Percentiles rank a stretch among this genome's conserved stretches.
Evolutionary conservation across 352 stramenopile species (phyloP).

Genomic region (Globisporangium rhizosaccharum): DNA sequence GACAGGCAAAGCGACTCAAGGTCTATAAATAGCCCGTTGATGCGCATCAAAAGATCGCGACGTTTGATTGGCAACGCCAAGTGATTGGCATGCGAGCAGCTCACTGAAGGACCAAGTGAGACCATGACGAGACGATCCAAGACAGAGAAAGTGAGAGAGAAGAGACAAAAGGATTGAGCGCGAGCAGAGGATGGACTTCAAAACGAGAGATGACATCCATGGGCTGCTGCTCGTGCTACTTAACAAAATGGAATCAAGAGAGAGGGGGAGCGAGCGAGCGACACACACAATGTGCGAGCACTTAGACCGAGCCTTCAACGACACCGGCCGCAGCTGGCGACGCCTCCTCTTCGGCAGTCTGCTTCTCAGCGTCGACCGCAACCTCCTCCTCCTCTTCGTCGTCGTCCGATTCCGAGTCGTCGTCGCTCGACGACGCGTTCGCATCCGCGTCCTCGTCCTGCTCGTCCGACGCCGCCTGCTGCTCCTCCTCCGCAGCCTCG

Average conservation of each 20-base stretch:
- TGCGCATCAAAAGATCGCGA: not conserved
- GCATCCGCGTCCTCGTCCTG: slow-evolving; percentile 35
- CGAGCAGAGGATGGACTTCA: too few species aligned
- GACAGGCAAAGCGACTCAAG: not conserved
- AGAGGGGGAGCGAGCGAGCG: not conserved
- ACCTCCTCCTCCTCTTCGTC: slow-evolving; percentile 35
- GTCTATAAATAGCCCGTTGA: not conserved
- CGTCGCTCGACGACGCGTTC: slow-evolving; percentile 20
- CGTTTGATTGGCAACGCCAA: too few species aligned
- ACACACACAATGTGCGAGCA: not conserved
- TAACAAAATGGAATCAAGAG: not conserved
- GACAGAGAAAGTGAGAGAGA: not conserved
- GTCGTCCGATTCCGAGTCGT: slow-evolving; percentile 35
- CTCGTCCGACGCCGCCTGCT: slow-evolving; percentile 30
- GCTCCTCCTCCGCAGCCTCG: slow-evolving; percentile 25
- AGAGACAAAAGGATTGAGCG: not conserved
- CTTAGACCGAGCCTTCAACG: slow-evolving; percentile 62
- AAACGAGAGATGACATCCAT: too few species aligned
- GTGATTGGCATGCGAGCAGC: too few species aligned
- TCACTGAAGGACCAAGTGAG: too few species aligned
- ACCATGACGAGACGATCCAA: not conserved
- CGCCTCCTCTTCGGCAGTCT: slow-evolving; percentile 23
- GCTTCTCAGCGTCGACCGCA: slow-evolving; percentile 5
- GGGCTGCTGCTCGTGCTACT: not conserved
- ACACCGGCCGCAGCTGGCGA: slow-evolving; percentile 27